Percentiles rank a stretch among this genome's conserved stretches.
These are phyloP conservation scores for Microbotryum lychnidis-dioicae DNA, from an alignment of 1,284 basidiomycete genomes.

Conservation along the genomic window DNA sequence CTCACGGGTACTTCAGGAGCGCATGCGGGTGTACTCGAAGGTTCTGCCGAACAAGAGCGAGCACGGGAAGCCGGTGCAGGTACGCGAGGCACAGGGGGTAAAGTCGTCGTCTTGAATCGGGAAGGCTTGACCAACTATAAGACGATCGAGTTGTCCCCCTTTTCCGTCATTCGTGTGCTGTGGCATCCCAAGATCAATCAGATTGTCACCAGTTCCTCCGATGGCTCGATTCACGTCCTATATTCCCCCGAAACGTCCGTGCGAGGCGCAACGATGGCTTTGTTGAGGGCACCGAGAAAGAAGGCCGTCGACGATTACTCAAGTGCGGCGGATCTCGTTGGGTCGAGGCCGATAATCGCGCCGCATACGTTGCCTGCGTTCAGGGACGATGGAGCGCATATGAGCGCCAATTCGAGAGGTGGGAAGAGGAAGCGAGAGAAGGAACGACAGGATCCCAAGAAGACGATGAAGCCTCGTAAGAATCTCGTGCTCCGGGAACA, in stretches of 20 bases:
- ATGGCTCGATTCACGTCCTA: conserved; percentile 75
- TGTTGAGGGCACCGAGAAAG: conserved; percentile 54
- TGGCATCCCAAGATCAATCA: conserved; percentile 97
- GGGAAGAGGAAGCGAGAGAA: conserved; percentile 73
- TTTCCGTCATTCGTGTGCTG: conserved; percentile 75
- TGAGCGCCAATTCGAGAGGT: conserved; percentile 39
- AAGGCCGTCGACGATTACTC: conserved; percentile 71
- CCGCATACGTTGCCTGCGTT: conserved; percentile 85
- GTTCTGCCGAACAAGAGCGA: conserved; percentile 51
- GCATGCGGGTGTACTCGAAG: conserved; percentile 26
- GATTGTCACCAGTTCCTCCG: conserved; percentile 80
- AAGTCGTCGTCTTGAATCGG: conserved; percentile 57
- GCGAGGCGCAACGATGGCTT: conserved; percentile 81
- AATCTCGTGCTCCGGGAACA: too few species aligned
- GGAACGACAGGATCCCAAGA: conserved; percentile 75
- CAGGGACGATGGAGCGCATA: conserved; percentile 55
- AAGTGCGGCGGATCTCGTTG: conserved; percentile 8
- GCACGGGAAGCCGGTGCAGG: conserved; percentile 45
- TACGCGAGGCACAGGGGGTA: conserved; percentile 43
- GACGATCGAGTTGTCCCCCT: conserved; percentile 52
- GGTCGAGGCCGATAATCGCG: conserved; percentile 61
- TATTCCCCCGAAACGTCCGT: conserved; percentile 80
- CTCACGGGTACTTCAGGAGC: conserved; percentile 60
- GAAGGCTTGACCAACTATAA: conserved; percentile 45
- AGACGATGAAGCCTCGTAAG: conserved; percentile 66